Conservation (phyloP, 768 basidiomycete genomes). For the Vararia minispora region DNA sequence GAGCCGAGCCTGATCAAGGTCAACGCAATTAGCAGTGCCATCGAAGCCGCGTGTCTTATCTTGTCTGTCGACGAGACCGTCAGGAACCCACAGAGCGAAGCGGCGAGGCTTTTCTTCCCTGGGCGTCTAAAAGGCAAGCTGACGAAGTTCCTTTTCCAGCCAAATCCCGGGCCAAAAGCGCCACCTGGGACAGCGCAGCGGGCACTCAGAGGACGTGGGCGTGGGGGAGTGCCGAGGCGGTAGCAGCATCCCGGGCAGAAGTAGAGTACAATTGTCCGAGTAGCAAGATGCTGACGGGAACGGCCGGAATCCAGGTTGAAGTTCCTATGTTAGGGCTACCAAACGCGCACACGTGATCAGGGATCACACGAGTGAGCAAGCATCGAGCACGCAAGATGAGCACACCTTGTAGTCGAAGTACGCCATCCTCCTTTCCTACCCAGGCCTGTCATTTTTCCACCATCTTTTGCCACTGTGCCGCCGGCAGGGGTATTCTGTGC, state of each 20-base stretch:
- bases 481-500: too few relatives aligned
- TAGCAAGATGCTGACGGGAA: background rate
- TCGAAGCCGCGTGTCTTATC: constrained; percentile 93
- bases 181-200: constrained; percentile 88
- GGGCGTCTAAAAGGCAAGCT: constrained; percentile 4
- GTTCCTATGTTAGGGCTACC: too few relatives aligned
- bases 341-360: too few relatives aligned
- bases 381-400: too few relatives aligned
- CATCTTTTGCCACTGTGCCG: too few relatives aligned
- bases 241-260: constrained; percentile 22
- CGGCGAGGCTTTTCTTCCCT: constrained; percentile 40
- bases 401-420: too few relatives aligned
- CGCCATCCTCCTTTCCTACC: too few relatives aligned
- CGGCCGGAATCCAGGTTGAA: too few relatives aligned
- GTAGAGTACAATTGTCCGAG: constrained; percentile 6
- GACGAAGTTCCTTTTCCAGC: constrained; percentile 29
- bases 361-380: too few relatives aligned
- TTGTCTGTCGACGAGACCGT: constrained; percentile 97
- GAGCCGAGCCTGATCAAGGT: constrained; percentile 92
- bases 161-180: constrained; percentile 75
- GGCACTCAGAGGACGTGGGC: constrained; percentile 77
- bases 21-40: constrained; percentile 91
- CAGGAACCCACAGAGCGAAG: constrained; percentile 88
- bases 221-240: constrained; percentile 63
- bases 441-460: too few relatives aligned